Base-by-base conservation (phyloP, 306 rosid genomes). In the Acacia melanoxylon region DNA sequence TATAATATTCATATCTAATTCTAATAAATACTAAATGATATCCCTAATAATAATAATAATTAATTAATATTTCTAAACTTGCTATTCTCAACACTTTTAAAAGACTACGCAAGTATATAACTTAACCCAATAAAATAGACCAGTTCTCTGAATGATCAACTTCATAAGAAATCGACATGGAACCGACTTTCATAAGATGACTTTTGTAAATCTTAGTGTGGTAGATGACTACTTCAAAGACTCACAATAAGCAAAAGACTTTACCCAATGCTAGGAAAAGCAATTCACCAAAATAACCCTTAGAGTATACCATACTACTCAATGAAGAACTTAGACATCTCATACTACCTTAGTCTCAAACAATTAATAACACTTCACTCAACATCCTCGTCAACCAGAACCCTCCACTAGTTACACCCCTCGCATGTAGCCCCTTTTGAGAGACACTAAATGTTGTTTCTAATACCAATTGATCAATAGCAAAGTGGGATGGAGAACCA, bases 211-310 rank as follows among this genome's bases (percentile, higher is more conserved):
- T 45, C 76, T 62, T 54, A 31, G 73, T 72, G 40, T 15, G 37
- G 33, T 27, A 22, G 68, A 66, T 25, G 51, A 45, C 42, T 31
- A 56, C 58, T 56, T 56, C 52, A 42, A 72, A 68, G 68, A 46
- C 78, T 7, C 78, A 46, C 17, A 45, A 54, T 68, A 77, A 52
- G 33, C 42, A 66, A 72, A 72, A 51, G 49, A 54, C 68, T 72
- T 49, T 24, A 44, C 66, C 5, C 10, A 58, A 22, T 58, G 65
- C 65, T 58, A 58, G 65, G 29, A 22, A 5, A 58, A 58, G 16
- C 31, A 58, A 22, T 10, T 24, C 31, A 58, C 15, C 11, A n/a
- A 58, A 54, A 58, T 58, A 22, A 22, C 15, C 65, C 15, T 22
- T 20, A n/a, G 1, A 54, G 62, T 1, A 58, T 58, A 33, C 65